These are phyloP conservation scores for Saccharomycopsis microspora DNA, from an alignment of 805 yeast genomes.

Conservation along the genomic window DNA sequence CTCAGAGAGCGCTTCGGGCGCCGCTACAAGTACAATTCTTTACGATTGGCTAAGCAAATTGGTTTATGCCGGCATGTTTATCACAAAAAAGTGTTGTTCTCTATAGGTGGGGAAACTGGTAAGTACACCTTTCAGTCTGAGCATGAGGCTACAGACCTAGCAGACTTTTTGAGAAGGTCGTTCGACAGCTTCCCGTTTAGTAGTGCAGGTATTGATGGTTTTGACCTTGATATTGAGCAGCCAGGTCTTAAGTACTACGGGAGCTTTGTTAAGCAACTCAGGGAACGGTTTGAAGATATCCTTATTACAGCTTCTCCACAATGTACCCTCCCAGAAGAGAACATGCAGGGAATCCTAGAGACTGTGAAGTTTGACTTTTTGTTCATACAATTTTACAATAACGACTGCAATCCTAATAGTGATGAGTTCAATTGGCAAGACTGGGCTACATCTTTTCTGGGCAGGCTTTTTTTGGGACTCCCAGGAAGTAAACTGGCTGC, in stretches of 20 bases:
- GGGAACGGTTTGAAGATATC: slow-evolving; percentile 33
- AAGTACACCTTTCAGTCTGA: slow-evolving; percentile 41
- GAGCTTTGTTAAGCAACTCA: slow-evolving; percentile 35
- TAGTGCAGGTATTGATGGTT: slow-evolving; percentile 71
- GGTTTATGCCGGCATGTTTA: slow-evolving; percentile 48
- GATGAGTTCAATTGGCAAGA: slow-evolving; percentile 52
- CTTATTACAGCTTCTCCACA: slow-evolving; percentile 71
- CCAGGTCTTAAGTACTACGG: slow-evolving; percentile 64
- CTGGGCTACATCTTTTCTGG: slow-evolving; percentile 51
- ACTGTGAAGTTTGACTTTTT: slow-evolving; percentile 52
- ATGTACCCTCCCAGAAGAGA: slow-evolving; percentile 59
- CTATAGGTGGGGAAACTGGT: slow-evolving; percentile 55
- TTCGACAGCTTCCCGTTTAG: slow-evolving; percentile 46
- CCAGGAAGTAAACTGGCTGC: slow-evolving; percentile 30
- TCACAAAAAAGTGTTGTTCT: slow-evolving; percentile 43
- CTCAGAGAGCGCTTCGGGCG: slow-evolving; percentile 24
- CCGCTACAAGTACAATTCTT: too few species aligned
- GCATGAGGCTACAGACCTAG: slow-evolving; percentile 41
- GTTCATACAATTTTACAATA: slow-evolving; percentile 70
- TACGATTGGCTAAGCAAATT: slow-evolving; percentile 31
- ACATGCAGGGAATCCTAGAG: slow-evolving; percentile 33
- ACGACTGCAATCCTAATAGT: slow-evolving; percentile 33
- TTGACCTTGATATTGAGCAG: slow-evolving; percentile 83
- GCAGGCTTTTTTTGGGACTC: slow-evolving; percentile 69
- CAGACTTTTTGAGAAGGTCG: slow-evolving; percentile 36